Percentiles rank a stretch among this genome's conserved stretches.
These are phyloP conservation scores for Teratosphaeriaceae sp. DNA, from an alignment of 2,329 filamentous ascomycete genomes.

Conservation along the genomic window DNA sequence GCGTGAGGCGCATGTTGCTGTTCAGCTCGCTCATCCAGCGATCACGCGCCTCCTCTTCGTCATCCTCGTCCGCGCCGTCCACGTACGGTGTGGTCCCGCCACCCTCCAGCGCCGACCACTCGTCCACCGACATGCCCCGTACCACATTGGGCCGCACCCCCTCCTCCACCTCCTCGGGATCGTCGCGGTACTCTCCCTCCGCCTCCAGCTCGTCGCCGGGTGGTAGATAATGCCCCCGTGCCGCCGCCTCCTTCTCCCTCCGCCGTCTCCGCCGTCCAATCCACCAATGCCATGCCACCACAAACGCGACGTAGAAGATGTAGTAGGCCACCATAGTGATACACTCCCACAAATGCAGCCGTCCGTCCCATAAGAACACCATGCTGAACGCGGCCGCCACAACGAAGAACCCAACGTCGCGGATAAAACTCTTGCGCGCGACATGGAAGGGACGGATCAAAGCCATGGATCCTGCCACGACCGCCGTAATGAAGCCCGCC, in stretches of 20 bases:
- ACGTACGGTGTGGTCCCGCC: constrained; percentile 24
- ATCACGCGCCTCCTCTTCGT: constrained; percentile 57
- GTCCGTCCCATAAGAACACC: constrained; percentile 77
- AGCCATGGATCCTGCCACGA: constrained; percentile 96
- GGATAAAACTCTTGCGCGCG: constrained; percentile 78
- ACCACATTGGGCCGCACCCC: constrained; percentile 34
- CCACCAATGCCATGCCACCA: constrained; percentile 91
- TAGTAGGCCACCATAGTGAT: constrained; percentile 87
- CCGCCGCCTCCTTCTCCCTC: constrained; percentile 61
- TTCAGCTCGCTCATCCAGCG: constrained; percentile 71
- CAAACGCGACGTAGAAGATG: constrained; percentile 77
- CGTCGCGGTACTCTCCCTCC: constrained; percentile 44
- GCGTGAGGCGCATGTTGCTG: constrained; percentile 84
- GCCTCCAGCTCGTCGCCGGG: constrained; percentile 53
- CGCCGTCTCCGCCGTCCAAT: constrained; percentile 56
- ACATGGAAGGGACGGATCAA: constrained; percentile 93
- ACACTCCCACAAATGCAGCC: constrained; percentile 83
- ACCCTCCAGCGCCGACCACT: constrained; percentile 59
- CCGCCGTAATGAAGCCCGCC: constrained; percentile 90
- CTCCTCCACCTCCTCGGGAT: constrained; percentile 42
- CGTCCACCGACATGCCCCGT: constrained; percentile 49
- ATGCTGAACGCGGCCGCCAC: constrained; percentile 81
- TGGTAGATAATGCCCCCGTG: constrained; percentile 66
- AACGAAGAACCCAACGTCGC: constrained; percentile 90
- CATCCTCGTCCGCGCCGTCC: constrained; percentile 54